Percentiles rank a stretch among this genome's conserved stretches.
Conservation (phyloP, 2,329 filamentous ascomycete genomes). For the Ceratocystiopsis sp. region DNA sequence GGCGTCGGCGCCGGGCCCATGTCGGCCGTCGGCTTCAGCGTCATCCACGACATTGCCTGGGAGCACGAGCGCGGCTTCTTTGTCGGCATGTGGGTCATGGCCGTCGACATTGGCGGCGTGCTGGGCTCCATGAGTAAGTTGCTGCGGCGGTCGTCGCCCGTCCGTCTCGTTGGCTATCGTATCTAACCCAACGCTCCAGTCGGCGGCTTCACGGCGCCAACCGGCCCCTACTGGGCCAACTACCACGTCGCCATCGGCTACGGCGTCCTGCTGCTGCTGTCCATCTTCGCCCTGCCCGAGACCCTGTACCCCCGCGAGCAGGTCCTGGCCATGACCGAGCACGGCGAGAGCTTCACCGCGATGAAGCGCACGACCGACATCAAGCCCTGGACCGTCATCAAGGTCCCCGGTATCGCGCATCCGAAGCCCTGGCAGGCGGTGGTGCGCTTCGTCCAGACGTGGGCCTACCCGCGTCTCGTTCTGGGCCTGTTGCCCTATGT, state of each 20-base stretch:
- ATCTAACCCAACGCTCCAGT: slow-evolving; percentile 10
- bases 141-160: too few relatives aligned
- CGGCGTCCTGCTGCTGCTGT: slow-evolving; percentile 26
- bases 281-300: slow-evolving; percentile 34
- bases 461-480: slow-evolving; percentile 31
- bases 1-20: slow-evolving; percentile 35
- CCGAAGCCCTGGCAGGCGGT: background rate
- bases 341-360: background rate
- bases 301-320: slow-evolving; percentile 35
- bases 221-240: slow-evolving; percentile 31
- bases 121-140: slow-evolving; percentile 9
- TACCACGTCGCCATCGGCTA: slow-evolving; percentile 38
- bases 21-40: slow-evolving; percentile 34
- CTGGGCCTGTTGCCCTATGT: slow-evolving; percentile 32
- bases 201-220: slow-evolving; percentile 31
- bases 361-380: background rate
- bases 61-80: slow-evolving; percentile 37
- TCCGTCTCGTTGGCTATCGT: too few relatives aligned
- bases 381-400: slow-evolving; percentile 21
- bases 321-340: slow-evolving; percentile 21
- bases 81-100: slow-evolving; percentile 37
- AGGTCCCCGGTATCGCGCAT: slow-evolving; percentile 8
- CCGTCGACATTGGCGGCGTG: slow-evolving; percentile 32
- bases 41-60: slow-evolving; percentile 38
- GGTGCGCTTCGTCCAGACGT: slow-evolving; percentile 15